Evolutionary conservation across 257 asterid genomes (phyloP).

Genomic region (Solanum etuberosum): DNA sequence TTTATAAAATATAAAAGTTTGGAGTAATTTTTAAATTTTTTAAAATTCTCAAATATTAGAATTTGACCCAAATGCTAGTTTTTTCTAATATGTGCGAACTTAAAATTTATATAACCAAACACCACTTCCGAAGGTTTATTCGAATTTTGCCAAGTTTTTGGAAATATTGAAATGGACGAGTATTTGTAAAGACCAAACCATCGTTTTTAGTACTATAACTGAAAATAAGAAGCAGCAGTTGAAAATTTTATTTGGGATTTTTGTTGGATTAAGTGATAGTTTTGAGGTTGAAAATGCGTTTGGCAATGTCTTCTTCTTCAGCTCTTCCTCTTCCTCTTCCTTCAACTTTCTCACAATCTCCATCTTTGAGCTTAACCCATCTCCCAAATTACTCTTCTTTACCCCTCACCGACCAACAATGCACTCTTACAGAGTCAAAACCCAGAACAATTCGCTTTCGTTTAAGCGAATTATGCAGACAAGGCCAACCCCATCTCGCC

Average conservation of each 20-base stretch:
- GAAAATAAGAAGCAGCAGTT: not conserved
- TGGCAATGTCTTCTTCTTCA: slow-evolving; percentile 34
- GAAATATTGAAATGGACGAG: not conserved
- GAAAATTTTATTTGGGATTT: not conserved
- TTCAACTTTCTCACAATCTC: slow-evolving; percentile 23
- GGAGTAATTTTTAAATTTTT: too few species aligned
- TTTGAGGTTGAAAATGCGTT: slow-evolving; percentile 25
- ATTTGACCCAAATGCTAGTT: too few species aligned
- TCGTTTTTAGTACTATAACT: not conserved
- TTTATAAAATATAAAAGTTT: too few species aligned
- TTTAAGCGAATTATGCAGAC: slow-evolving; percentile 56
- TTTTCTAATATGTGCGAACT: too few species aligned
- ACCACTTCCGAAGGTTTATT: too few species aligned
- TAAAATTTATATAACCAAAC: too few species aligned
- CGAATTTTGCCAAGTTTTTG: too few species aligned
- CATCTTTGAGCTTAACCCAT: not conserved
- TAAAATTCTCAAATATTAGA: too few species aligned
- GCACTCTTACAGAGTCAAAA: slow-evolving; percentile 6
- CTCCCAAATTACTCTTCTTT: slow-evolving; percentile 17
- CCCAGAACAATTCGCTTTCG: slow-evolving; percentile 73
- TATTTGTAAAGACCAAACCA: not conserved
- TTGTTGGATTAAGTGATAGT: not conserved
- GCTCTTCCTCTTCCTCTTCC: slow-evolving; percentile 35
- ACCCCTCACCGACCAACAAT: slow-evolving; percentile 3
- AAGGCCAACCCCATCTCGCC: slow-evolving; percentile 51